Evolutionary conservation across 78 protist genomes (phyloP).

Genomic region (Dictyostelium discoideum): DNA sequence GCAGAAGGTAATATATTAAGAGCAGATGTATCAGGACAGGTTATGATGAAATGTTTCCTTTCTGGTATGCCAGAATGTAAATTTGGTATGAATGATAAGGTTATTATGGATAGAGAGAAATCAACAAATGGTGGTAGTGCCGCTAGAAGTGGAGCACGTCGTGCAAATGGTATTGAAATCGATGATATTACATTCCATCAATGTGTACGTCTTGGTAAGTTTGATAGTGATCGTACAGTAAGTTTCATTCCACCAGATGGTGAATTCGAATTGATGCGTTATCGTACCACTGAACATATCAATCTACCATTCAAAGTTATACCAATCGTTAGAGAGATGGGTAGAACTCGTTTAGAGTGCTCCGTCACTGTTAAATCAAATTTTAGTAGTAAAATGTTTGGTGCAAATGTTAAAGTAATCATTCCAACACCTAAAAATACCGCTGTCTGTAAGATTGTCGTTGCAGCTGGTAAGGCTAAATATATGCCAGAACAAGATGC

Average conservation of each 20-base stretch:
- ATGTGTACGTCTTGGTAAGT: slow-evolving; percentile 97
- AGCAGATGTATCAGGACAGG: slow-evolving; percentile 95
- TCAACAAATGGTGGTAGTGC: not conserved
- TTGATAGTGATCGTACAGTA: slow-evolving; percentile 94
- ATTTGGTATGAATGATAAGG: slow-evolving; percentile 98
- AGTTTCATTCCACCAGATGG: slow-evolving; percentile 99
- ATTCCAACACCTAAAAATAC: slow-evolving; percentile 97
- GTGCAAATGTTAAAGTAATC: slow-evolving; percentile 80
- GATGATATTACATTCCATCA: slow-evolving; percentile 98
- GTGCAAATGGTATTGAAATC: slow-evolving; percentile 85
- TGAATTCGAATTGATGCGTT: slow-evolving; percentile 97
- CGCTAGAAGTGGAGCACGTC: slow-evolving; percentile 28
- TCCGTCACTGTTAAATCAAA: slow-evolving; percentile 88
- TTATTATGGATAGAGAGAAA: slow-evolving; percentile 66
- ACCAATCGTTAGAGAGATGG: slow-evolving; percentile 93
- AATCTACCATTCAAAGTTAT: slow-evolving; percentile 94
- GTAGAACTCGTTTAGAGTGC: slow-evolving; percentile 94
- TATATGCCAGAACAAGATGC: slow-evolving; percentile 93
- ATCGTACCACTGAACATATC: slow-evolving; percentile 97
- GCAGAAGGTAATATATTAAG: slow-evolving; percentile 88
- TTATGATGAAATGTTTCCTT: slow-evolving; percentile 92
- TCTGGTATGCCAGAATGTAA: slow-evolving; percentile 99
- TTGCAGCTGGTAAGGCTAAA: slow-evolving; percentile 94
- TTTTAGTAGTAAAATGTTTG: slow-evolving; percentile 79
- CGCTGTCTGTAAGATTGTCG: slow-evolving; percentile 85